These are phyloP conservation scores for Aspergillus sparsus DNA, from an alignment of 495 filamentous ascomycete genomes.

Conservation along the genomic window DNA sequence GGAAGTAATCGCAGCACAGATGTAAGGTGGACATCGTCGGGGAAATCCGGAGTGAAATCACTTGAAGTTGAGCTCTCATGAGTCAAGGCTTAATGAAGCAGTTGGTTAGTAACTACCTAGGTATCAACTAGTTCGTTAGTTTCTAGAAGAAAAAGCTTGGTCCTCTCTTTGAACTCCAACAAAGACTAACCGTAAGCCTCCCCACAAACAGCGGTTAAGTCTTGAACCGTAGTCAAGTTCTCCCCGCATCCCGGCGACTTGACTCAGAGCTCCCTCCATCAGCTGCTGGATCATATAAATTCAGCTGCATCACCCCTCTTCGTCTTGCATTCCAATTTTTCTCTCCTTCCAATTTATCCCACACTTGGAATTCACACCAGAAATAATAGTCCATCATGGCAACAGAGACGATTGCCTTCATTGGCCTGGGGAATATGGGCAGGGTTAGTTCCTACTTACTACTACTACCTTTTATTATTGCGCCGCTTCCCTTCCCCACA, in stretches of 20 bases:
- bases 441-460: conserved; percentile 68
- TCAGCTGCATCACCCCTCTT: not conserved
- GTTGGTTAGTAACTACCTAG: too few relatives aligned
- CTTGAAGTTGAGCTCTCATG: too few relatives aligned
- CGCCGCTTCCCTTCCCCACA: not conserved
- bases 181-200: not conserved
- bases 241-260: not conserved
- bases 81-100: too few relatives aligned
- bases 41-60: too few relatives aligned
- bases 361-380: not conserved
- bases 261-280: not conserved
- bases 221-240: not conserved
- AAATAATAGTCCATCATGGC: conserved; percentile 22
- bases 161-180: not conserved
- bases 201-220: not conserved
- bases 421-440: conserved; percentile 91
- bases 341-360: not conserved
- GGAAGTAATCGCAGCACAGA: conserved; percentile 14
- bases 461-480: too few relatives aligned
- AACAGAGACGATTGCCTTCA: conserved; percentile 58
- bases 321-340: not conserved
- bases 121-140: too few relatives aligned
- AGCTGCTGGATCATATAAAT: not conserved
- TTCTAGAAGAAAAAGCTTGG: too few relatives aligned
- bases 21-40: too few relatives aligned